phyloP scores from a whole-genome alignment of 2,329 filamentous ascomycete species.

The Iodosphaeria phyllophila region DNA sequence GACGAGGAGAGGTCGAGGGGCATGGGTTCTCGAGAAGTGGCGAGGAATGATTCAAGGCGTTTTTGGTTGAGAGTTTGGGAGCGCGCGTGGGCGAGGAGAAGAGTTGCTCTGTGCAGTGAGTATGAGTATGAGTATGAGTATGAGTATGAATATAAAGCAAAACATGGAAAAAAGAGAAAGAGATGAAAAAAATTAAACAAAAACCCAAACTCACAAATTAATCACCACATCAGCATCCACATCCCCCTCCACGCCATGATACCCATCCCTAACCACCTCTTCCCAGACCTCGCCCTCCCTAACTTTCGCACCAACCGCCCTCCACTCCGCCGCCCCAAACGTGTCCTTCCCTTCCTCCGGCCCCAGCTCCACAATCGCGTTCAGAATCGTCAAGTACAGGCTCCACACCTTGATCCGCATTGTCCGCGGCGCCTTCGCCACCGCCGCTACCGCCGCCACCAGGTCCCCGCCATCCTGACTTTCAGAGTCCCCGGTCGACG shows the following conservation, averaged over 20 bases:
- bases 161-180: background rate
- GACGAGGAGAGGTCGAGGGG: constrained; percentile 43
- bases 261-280: constrained; percentile 72
- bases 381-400: constrained; percentile 82
- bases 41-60: constrained; percentile 75
- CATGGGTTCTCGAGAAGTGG: constrained; percentile 52
- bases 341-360: constrained; percentile 76
- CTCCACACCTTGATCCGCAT: constrained; percentile 95
- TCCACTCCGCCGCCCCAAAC: constrained; percentile 77
- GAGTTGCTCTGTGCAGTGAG: constrained; percentile 47
- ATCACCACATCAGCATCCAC: constrained; percentile 92
- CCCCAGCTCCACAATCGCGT: constrained; percentile 76
- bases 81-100: constrained; percentile 77
- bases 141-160: too few species aligned
- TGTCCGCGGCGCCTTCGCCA: constrained; percentile 61
- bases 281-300: constrained; percentile 90
- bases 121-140: too few species aligned
- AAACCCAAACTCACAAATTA: constrained; percentile 57
- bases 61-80: constrained; percentile 73
- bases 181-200: constrained; percentile 1
- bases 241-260: constrained; percentile 72
- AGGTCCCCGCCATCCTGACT: too few species aligned
- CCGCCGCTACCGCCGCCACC: constrained; percentile 50
- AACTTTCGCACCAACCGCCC: constrained; percentile 62
- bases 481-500: constrained; percentile 14